Percentiles rank a stretch among this genome's conserved stretches.
These are phyloP conservation scores for Metschnikowia peoriensis DNA, from an alignment of 805 yeast species.

Conservation along the genomic window DNA sequence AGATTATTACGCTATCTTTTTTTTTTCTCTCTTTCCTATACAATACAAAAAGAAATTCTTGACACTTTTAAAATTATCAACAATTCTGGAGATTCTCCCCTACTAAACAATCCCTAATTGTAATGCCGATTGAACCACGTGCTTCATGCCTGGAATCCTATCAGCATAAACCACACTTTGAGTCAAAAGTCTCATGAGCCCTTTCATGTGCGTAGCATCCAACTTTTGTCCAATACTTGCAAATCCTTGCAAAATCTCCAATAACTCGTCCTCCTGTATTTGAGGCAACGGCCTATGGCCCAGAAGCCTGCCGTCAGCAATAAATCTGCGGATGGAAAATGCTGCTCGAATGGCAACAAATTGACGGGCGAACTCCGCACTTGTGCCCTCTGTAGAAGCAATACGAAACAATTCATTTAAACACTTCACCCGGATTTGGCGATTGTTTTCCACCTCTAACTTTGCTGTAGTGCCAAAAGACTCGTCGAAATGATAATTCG, in stretches of 20 bases:
- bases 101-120: not conserved
- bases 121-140: slow-evolving; percentile 8
- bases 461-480: slow-evolving; percentile 65
- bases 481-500: slow-evolving; percentile 42
- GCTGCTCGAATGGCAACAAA: slow-evolving; percentile 58
- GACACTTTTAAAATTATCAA: no score
- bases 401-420: slow-evolving; percentile 50
- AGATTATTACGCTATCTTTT: no score
- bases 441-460: slow-evolving; percentile 42
- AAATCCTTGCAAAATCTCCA: slow-evolving; percentile 45
- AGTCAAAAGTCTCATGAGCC: slow-evolving; percentile 12
- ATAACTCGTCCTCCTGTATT: slow-evolving; percentile 64
- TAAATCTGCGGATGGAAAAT: slow-evolving; percentile 58
- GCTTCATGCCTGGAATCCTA: slow-evolving; percentile 10
- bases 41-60: no score
- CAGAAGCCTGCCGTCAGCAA: slow-evolving; percentile 60
- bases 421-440: slow-evolving; percentile 52
- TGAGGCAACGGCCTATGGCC: slow-evolving; percentile 64
- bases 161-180: slow-evolving; percentile 13
- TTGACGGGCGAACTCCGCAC: slow-evolving; percentile 15
- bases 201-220: slow-evolving; percentile 4
- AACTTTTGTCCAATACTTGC: slow-evolving; percentile 4
- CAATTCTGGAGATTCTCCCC: no score
- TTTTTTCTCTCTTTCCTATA: no score
- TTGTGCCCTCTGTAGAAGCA: slow-evolving; percentile 13